Evolutionary conservation across 495 filamentous ascomycete species (phyloP), one percentile per base, ranked within the genome.

Genomic region (Penicillium tannophilum): DNA sequence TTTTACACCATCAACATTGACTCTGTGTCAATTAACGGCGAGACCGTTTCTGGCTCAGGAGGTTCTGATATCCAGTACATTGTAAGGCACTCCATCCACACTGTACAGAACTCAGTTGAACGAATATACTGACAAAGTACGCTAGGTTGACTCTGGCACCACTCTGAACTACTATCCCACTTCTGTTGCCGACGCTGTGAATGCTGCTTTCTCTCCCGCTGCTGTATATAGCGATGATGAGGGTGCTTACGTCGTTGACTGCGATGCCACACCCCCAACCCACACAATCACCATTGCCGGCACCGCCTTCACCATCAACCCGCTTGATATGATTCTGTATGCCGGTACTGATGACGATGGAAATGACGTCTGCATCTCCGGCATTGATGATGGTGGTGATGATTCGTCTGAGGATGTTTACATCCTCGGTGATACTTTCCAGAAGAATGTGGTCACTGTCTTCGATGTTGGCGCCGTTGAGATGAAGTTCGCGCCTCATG

Each of bases 381-480:
- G 74, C 9, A 76, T 56, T 30, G 19, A 14, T 26, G 45, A 48
- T 49, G 67, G 66, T 6, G 78, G 78, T 31, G 70, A 75, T 10
- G 79, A 73, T 57, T 33, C 23, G 7, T 42, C 57, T 17, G 44
- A 61, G 54, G 62, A 67, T 48, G 9, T 62, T 35, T 62, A 54
- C 54, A 84, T 90, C 23, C 59, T 91, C 19, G 87, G 87, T 1
- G 82, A 84, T 59, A 76, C 76, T 1, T 90, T 87, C 61, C 73
- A 88, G 74, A 87, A 85, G 68, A 87, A 83, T 62, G 86, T 87
- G 0, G 64, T 90, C 14, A 76, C 67, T 14, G 64, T 73, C 1
- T 72, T 75, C 41, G 73, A 79, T 49, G 62, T 73, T 28, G 69
- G 68, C 17, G 69, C 58, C 23, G 61, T 60, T 7, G 64, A 75